Conservation (phyloP, 352 stramenopile genomes). For the Phytophthora macrochlamydospora region DNA sequence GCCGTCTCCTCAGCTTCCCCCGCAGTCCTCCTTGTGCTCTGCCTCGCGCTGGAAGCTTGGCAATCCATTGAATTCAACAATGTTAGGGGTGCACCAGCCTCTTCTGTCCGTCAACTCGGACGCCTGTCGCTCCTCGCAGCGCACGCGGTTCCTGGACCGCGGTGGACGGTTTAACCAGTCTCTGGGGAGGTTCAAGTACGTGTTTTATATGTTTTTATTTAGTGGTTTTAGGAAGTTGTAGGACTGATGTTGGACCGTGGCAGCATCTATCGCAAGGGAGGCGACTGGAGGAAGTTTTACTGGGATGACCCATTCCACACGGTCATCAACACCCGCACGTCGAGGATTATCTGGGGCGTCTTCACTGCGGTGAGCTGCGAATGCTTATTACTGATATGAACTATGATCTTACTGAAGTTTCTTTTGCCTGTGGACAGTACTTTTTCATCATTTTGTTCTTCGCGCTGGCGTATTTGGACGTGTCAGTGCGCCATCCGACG, state of each 20-base stretch:
- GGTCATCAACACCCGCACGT: slow-evolving; percentile 87
- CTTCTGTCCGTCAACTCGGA: slow-evolving; percentile 33
- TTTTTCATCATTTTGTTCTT: slow-evolving; percentile 85
- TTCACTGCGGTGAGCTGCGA: slow-evolving; percentile 61
- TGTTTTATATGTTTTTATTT: slow-evolving; percentile 13
- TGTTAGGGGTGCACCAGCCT: slow-evolving; percentile 41
- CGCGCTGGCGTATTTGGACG: slow-evolving; percentile 71
- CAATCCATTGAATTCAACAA: neutral
- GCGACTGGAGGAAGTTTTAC: slow-evolving; percentile 86
- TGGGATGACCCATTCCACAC: slow-evolving; percentile 88
- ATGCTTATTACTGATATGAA: neutral
- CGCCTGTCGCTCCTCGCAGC: slow-evolving; percentile 13
- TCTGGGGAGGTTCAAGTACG: slow-evolving; percentile 70
- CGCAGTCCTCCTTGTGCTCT: too few relatives aligned
- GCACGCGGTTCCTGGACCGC: slow-evolving; percentile 64
- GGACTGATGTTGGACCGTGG: slow-evolving; percentile 11
- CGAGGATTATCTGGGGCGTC: slow-evolving; percentile 78
- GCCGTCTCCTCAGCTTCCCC: too few relatives aligned
- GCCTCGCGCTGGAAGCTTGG: too few relatives aligned
- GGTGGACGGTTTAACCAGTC: slow-evolving; percentile 72
- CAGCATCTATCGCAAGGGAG: slow-evolving; percentile 69
- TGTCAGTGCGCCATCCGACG: slow-evolving; percentile 59
- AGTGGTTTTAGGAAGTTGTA: neutral
- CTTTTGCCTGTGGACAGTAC: slow-evolving; percentile 48
- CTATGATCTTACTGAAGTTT: slow-evolving; percentile 2